Evolutionary conservation across 495 filamentous ascomycete species (phyloP), one percentile per base, ranked within the genome.

Genomic region (Podospora tetraspora): DNA sequence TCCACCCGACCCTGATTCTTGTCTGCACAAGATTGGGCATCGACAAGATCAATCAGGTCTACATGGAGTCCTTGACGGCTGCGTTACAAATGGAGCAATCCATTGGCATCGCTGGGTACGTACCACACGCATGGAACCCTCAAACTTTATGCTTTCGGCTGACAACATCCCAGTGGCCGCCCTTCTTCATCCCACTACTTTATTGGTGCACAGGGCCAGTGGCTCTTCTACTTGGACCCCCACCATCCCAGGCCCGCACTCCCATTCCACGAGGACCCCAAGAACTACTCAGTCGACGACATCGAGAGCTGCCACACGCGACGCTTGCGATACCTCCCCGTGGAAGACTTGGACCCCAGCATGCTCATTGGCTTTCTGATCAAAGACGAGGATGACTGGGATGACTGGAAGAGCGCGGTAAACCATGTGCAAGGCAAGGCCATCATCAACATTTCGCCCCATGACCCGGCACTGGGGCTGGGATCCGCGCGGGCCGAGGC

Each of bases 321-420:
- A 60, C 87, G 96, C 37, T 73, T 98, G 22, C 87, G 95, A 32
- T 84, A 92, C 58, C 82, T 99, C 29, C 89, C 93, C 66, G 84
- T 98, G 37, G 87, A 88, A 67, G 95, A 98, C 66, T 94, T 98
- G 93, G 96, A 99, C 73, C 96, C 96, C 9, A 97, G 94, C 77
- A 99, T 99, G 96, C 81, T 99, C 30, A 91, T 99, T 65, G 96
- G 91, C n/a, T 98, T 99, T 72, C 81, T 99, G 6, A 93, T 99
- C 67, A 84, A 83, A 32, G 84, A 92, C 70, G 88, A 92, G 70
- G 84, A 87, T 25, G 96, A 98, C 68, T 99, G 96, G 91, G 79
- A 81, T 32, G 84, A 87, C 69, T 98, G 93, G 93, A 88, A 91
- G 71, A 78, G 81, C 62, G 85, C 84, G 19, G 84, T 97, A 10